These are phyloP conservation scores for Phyllosticta capitalensis DNA, from an alignment of 2,329 filamentous ascomycete species.

Conservation along the genomic window DNA sequence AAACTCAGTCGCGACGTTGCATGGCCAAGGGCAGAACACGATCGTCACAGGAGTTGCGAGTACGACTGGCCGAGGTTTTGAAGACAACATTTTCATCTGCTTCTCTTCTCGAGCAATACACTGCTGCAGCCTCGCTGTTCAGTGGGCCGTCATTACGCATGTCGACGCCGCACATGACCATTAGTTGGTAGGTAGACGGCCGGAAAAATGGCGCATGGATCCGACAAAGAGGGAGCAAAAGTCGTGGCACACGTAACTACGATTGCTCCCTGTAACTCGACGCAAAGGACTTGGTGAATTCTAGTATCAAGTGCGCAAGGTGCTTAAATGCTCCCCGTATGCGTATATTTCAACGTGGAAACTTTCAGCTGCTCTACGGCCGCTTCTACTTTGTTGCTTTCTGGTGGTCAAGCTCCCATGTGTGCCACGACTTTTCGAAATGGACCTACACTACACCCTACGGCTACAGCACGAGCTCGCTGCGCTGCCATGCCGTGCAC, in stretches of 20 bases:
- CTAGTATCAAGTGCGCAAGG: slow-evolving; percentile 4
- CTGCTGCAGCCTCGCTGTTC: slow-evolving; percentile 1
- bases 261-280: no score
- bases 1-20: slow-evolving; percentile 2
- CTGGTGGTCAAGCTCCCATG: no score
- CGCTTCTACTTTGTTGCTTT: slow-evolving; percentile 1
- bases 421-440: no score
- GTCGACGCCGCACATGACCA: slow-evolving; percentile 10
- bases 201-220: neutral
- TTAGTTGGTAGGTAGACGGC: neutral
- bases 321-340: no score
- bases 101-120: slow-evolving; percentile 1
- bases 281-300: no score
- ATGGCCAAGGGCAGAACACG: neutral
- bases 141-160: slow-evolving; percentile 7
- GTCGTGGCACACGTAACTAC: no score
- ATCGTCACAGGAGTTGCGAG: neutral
- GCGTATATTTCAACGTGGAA: slow-evolving; percentile 8
- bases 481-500: neutral
- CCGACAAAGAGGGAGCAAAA: neutral
- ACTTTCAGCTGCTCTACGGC: neutral
- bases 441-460: neutral
- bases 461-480: neutral
- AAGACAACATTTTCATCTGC: neutral
- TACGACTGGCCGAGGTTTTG: neutral